These are phyloP conservation scores for Colletotrichum nymphaeae DNA, from an alignment of 2,329 filamentous ascomycete genomes.

Conservation along the genomic window DNA sequence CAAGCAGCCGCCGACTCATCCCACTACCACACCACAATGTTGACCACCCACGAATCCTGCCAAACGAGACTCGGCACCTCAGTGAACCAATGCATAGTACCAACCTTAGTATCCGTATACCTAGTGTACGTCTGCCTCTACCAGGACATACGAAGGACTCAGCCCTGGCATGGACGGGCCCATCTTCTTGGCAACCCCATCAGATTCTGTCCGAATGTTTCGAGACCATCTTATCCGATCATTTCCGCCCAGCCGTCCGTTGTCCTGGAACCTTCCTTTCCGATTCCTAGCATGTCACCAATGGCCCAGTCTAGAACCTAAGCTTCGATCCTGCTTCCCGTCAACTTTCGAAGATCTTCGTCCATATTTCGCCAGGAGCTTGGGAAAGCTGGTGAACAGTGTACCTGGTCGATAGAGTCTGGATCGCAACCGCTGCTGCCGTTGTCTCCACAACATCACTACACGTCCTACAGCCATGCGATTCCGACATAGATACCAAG, in stretches of 20 bases:
- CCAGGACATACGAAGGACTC: neutral
- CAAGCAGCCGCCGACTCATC: slow-evolving; percentile 16
- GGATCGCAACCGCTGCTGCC: slow-evolving; percentile 10
- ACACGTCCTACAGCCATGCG: neutral
- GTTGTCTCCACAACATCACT: slow-evolving; percentile 7
- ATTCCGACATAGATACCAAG: slow-evolving; percentile 1
- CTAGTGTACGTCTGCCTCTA: neutral
- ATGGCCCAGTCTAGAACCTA: neutral
- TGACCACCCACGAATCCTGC: neutral
- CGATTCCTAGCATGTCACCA: slow-evolving; percentile 20
- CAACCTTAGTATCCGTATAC: neutral
- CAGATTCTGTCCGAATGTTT: slow-evolving; percentile 12
- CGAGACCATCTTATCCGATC: slow-evolving; percentile 20
- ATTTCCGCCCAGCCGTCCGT: neutral
- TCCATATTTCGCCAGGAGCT: slow-evolving; percentile 15
- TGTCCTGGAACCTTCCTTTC: slow-evolving; percentile 2
- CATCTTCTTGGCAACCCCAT: slow-evolving; percentile 20
- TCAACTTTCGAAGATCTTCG: slow-evolving; percentile 14
- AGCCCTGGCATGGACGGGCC: neutral
- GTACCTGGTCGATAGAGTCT: slow-evolving; percentile 27
- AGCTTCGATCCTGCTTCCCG: neutral
- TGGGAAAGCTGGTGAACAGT: slow-evolving; percentile 5
- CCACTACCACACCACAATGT: slow-evolving; percentile 27
- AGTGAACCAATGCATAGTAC: neutral
- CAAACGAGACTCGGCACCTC: neutral